Evolutionary conservation across 2,329 filamentous ascomycete species (phyloP).

Genomic region (Moelleriella libera): DNA sequence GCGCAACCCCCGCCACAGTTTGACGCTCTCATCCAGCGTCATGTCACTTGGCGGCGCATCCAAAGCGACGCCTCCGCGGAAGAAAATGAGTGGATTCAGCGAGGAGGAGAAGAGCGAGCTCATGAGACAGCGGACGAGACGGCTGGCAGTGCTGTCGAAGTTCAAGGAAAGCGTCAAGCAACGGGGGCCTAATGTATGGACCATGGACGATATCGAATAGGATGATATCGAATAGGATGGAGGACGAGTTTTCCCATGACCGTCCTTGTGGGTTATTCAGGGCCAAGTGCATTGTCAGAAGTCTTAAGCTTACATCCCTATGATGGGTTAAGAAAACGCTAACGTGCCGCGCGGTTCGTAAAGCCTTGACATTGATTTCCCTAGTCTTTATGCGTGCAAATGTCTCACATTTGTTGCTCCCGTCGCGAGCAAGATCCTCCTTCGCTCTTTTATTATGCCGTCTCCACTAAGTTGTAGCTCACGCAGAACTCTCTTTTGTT

Average conservation of each 20-base stretch:
- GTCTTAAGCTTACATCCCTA: too few relatives aligned
- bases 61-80: constrained; percentile 34
- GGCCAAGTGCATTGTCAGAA: too few relatives aligned
- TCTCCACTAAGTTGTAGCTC: too few relatives aligned
- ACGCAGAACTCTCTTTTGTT: not conserved
- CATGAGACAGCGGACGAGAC: constrained; percentile 36
- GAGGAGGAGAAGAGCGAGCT: constrained; percentile 42
- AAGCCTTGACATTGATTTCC: too few relatives aligned
- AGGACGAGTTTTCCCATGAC: too few relatives aligned
- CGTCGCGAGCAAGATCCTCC: not conserved
- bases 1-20: constrained; percentile 25
- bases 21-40: constrained; percentile 17
- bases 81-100: constrained; percentile 48
- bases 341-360: too few relatives aligned
- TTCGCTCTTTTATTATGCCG: not conserved
- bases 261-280: too few relatives aligned
- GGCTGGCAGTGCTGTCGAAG: constrained; percentile 37
- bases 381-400: not conserved
- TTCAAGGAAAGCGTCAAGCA: constrained; percentile 34
- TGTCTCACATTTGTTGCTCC: not conserved
- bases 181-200: constrained; percentile 34
- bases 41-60: constrained; percentile 26
- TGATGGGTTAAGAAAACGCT: too few relatives aligned
- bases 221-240: not conserved
- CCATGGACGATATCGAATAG: constrained; percentile 33